phyloP scores from a whole-genome alignment of 345 rosid species.

The Citrus sinensis region DNA sequence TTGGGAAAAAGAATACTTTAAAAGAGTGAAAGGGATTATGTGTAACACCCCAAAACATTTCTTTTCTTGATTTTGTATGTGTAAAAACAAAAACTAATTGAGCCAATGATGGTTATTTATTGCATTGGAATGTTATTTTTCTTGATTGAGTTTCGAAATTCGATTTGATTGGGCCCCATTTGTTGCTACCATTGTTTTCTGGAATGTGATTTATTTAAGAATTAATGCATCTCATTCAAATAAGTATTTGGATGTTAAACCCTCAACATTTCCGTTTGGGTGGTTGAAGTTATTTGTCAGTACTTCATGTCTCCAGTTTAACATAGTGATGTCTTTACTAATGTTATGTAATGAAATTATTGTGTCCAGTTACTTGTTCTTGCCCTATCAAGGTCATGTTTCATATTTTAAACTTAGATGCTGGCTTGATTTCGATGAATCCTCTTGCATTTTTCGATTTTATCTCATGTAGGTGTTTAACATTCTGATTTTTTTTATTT shows the following conservation, averaged over 20 bases:
- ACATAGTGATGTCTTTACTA: not conserved
- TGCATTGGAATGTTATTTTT: slow-evolving; percentile 1
- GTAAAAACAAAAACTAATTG: no score
- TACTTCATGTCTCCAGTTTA: not conserved
- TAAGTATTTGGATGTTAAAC: not conserved
- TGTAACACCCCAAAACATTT: not conserved
- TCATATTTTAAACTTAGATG: not conserved
- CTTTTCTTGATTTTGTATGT: not conserved
- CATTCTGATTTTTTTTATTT: not conserved
- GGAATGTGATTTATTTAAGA: not conserved
- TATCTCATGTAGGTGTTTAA: not conserved
- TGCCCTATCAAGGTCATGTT: not conserved
- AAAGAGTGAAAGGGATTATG: slow-evolving; percentile 18
- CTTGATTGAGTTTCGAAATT: not conserved
- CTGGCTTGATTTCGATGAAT: not conserved
- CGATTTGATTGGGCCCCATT: not conserved
- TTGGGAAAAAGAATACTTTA: slow-evolving; percentile 4
- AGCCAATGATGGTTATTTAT: not conserved
- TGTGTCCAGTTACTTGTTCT: not conserved
- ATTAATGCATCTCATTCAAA: not conserved
- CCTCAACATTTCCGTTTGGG: not conserved
- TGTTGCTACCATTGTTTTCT: not conserved
- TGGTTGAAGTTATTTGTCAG: not conserved
- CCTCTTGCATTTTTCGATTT: not conserved
- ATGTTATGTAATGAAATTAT: not conserved